Base-by-base conservation (phyloP, 768 basidiomycete species). In the Boletus coccyginus region DNA sequence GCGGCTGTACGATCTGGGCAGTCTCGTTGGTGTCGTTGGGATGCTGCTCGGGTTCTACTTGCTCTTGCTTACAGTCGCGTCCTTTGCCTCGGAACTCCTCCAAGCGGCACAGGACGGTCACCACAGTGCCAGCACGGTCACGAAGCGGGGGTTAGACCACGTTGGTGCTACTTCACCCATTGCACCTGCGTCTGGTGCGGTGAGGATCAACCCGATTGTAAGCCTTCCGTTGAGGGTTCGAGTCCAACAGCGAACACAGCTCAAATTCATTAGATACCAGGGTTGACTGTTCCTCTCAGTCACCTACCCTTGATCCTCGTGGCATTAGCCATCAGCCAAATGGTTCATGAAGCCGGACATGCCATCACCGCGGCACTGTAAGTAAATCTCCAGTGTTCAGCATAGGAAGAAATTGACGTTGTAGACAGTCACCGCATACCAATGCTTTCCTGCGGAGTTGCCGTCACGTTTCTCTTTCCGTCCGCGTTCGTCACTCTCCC, bases 291-390 rank as follows among this genome's bases (percentile, higher is more conserved):
- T 2, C 92, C 92, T 1, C 63, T 91, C n/a, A 71, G 73, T 27
- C 85, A 94, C 64, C 65, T 90, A 1, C 88, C 88, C 6, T 60
- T 85, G 16, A 81, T 94, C 46, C 61, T 93, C 8, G 33, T 81
- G 7, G 79, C 86, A 0, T 76, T 94, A 16, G 76, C 86, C 45
- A 24, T 82, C 10, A 79, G 81, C 52, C 92, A 93, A 69, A 62
- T 86, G n/a, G 66, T 89, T 19, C 92, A 94, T 61, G 92, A 95
- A 72, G 69, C 81, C 0, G 92, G 92, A 7, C 92, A 95, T 69
- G 88, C 86, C 13, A 64, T 93, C 43, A 75, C 85, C 10, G 92
- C 87, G 13, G 87, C 90, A 19, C 65, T 87, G 89, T 92, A 70
- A 66, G 88, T 72, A 21, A 42, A 21, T 16, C 5, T 11, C 11